Percentiles rank a stretch among this genome's conserved stretches.
These are phyloP conservation scores for Xerocomellus chrysenteron DNA, from an alignment of 768 basidiomycete genomes.

Conservation along the genomic window DNA sequence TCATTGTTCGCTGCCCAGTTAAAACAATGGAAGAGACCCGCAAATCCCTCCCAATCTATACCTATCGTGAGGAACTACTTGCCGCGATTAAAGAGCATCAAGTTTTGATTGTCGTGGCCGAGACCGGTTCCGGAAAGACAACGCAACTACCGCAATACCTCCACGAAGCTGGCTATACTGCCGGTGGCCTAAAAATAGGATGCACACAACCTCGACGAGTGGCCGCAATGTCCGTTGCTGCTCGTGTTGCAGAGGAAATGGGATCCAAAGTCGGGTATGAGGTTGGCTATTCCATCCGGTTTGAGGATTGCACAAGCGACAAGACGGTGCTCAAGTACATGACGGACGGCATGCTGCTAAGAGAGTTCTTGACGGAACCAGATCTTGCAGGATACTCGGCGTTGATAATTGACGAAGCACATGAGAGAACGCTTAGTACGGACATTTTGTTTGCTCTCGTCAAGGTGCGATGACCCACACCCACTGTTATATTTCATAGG, in stretches of 20 bases:
- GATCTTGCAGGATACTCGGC: conserved; percentile 93
- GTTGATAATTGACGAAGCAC: conserved; percentile 97
- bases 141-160: conserved; percentile 98
- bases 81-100: conserved; percentile 89
- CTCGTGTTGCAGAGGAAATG: conserved; percentile 99
- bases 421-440: conserved; percentile 95
- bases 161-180: conserved; percentile 95
- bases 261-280: conserved; percentile 96
- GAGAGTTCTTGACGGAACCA: conserved; percentile 97
- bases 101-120: conserved; percentile 95
- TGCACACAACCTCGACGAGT: conserved; percentile 99
- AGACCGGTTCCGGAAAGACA: conserved; percentile 98
- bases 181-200: conserved; percentile 74
- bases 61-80: conserved; percentile 84
- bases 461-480: conserved; percentile 67
- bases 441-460: conserved; percentile 98
- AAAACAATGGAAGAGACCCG: conserved; percentile 91
- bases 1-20: conserved; percentile 43
- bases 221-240: conserved; percentile 98
- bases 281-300: conserved; percentile 99
- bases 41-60: conserved; percentile 89
- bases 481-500: conserved; percentile 13
- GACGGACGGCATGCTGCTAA: conserved; percentile 98
- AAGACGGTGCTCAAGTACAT: conserved; percentile 99
- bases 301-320: conserved; percentile 99